Evolutionary conservation across 2,329 filamentous ascomycete species (phyloP).

Genomic region (Zymoseptoria crescenta): DNA sequence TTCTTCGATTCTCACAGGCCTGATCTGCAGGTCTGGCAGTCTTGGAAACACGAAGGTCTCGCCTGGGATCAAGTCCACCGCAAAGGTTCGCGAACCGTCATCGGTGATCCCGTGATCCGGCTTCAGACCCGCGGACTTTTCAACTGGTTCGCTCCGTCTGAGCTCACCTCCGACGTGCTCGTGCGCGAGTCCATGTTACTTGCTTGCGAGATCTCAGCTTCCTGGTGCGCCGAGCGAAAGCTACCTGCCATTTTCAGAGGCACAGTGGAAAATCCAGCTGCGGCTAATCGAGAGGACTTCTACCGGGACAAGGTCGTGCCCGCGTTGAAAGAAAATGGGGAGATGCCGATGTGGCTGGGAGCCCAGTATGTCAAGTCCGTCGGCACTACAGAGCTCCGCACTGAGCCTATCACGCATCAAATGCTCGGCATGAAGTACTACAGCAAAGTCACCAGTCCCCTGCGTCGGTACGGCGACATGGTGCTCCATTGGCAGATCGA

Average conservation of each 20-base stretch:
- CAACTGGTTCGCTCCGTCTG: conserved; percentile 24
- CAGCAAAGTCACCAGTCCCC: conserved; percentile 52
- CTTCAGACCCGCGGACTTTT: conserved; percentile 26
- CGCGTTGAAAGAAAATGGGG: conserved; percentile 30
- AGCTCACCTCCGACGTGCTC: conserved; percentile 22
- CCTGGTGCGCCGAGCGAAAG: conserved; percentile 45
- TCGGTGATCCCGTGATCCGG: conserved; percentile 40
- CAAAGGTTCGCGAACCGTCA: conserved; percentile 30
- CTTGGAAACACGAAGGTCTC: conserved; percentile 25
- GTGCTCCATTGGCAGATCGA: conserved; percentile 59
- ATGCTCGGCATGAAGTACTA: conserved; percentile 48
- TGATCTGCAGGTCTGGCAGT: conserved; percentile 33
- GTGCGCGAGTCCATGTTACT: conserved; percentile 49
- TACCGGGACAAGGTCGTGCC: conserved; percentile 30
- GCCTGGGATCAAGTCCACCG: conserved; percentile 36
- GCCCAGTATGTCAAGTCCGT: conserved; percentile 35
- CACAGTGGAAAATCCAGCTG: conserved; percentile 20
- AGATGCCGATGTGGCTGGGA: conserved; percentile 32
- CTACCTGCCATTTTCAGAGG: conserved; percentile 47
- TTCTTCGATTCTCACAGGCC: conserved; percentile 25
- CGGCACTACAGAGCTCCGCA: conserved; percentile 39
- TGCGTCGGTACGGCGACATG: conserved; percentile 54
- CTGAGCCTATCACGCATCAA: conserved; percentile 42
- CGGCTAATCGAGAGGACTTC: conserved; percentile 29
- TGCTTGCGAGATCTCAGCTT: conserved; percentile 43